phyloP scores from a whole-genome alignment of 1,284 basidiomycete genomes.

The Irpex sp. region DNA sequence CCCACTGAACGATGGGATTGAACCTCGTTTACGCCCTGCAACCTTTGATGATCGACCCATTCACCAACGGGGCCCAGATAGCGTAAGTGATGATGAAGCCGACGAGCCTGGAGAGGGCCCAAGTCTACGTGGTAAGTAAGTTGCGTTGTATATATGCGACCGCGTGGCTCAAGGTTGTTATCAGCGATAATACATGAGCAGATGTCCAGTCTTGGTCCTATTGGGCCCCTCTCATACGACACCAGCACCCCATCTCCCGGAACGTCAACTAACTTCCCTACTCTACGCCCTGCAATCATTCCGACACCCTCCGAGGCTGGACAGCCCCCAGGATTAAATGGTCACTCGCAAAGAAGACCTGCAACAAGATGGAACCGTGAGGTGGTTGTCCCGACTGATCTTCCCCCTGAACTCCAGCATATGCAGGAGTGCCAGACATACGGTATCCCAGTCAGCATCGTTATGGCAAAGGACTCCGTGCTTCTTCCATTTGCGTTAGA shows the following conservation, averaged over 20 bases:
- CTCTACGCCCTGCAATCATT: too few species aligned
- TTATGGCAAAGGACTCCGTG: constrained; percentile 7
- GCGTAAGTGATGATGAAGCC: not conserved
- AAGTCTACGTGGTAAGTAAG: not conserved
- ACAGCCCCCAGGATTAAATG: not conserved
- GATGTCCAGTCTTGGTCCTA: too few species aligned
- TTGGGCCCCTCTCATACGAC: too few species aligned
- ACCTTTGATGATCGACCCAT: not conserved
- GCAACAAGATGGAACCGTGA: not conserved
- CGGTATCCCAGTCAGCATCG: constrained; percentile 12
- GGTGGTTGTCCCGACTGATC: constrained; percentile 4
- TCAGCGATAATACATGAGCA: too few species aligned
- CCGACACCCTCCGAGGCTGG: not conserved
- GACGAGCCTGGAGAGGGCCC: not conserved
- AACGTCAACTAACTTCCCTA: too few species aligned
- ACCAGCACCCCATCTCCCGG: too few species aligned
- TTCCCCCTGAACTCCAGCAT: constrained; percentile 12
- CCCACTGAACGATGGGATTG: not conserved
- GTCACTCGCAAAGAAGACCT: not conserved
- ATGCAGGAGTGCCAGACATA: constrained; percentile 11
- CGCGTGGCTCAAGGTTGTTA: too few species aligned
- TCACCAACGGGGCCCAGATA: not conserved
- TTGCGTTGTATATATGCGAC: too few species aligned
- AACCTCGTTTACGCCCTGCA: not conserved
- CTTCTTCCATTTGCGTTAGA: constrained; percentile 11